phyloP scores from a whole-genome alignment of 306 rosid species.

The Crotalaria pallida region DNA sequence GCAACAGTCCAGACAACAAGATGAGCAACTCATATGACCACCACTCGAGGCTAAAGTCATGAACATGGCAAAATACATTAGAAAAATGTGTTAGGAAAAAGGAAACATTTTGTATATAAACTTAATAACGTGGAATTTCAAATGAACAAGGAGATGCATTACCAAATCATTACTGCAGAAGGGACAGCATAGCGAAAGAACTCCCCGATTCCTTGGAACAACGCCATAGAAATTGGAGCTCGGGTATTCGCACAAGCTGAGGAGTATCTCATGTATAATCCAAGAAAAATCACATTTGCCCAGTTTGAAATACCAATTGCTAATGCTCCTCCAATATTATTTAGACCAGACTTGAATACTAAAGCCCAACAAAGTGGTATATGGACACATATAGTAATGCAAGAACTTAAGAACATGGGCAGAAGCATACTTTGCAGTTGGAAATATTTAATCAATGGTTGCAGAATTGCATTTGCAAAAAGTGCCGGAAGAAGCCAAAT shows the following conservation, averaged over 20 bases:
- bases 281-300: constrained; percentile 39
- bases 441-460: constrained; percentile 40
- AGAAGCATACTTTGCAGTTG: constrained; percentile 38
- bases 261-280: constrained; percentile 31
- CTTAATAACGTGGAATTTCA: not conserved
- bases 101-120: not conserved
- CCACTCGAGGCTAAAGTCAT: constrained; percentile 50
- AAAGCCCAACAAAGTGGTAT: constrained; percentile 50
- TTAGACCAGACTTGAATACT: constrained; percentile 37
- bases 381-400: constrained; percentile 34
- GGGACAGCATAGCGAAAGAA: constrained; percentile 65
- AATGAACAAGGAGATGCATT: not conserved
- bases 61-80: not conserved
- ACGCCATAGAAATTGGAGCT: constrained; percentile 45
- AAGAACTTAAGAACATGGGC: constrained; percentile 40
- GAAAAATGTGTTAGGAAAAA: not conserved
- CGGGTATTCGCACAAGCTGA: constrained; percentile 37
- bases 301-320: constrained; percentile 43
- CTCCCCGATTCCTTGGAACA: constrained; percentile 48
- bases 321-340: constrained; percentile 46
- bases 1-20: constrained; percentile 65
- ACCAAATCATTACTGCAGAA: constrained; percentile 79
- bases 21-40: constrained; percentile 67
- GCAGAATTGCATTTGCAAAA: constrained; percentile 59
- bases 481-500: constrained; percentile 70